These are phyloP conservation scores for Neonectria sp. DNA, from an alignment of 2,329 filamentous ascomycete genomes.

Conservation along the genomic window DNA sequence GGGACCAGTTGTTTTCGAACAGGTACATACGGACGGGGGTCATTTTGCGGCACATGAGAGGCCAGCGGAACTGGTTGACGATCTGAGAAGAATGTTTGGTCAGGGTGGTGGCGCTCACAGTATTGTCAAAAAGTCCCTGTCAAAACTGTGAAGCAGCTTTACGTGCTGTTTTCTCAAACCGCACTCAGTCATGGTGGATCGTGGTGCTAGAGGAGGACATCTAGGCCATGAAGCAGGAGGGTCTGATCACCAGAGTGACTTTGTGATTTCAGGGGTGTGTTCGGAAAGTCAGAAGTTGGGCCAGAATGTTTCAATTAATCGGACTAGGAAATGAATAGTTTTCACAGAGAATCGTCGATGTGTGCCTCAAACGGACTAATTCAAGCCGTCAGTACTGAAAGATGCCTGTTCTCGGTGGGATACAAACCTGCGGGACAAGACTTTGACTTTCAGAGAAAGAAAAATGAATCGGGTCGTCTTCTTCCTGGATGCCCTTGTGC, in stretches of 20 bases:
- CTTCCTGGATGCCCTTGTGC: background rate
- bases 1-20: slow-evolving; percentile 73
- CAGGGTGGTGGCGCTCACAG: slow-evolving; percentile 62
- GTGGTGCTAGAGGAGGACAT: too few relatives aligned
- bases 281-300: too few relatives aligned
- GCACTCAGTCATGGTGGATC: too few relatives aligned
- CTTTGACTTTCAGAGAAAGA: background rate
- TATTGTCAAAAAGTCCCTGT: slow-evolving; percentile 31
- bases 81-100: slow-evolving; percentile 72
- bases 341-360: too few relatives aligned
- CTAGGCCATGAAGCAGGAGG: too few relatives aligned
- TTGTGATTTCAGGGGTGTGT: too few relatives aligned
- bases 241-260: too few relatives aligned
- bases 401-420: background rate
- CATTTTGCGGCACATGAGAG: slow-evolving; percentile 75
- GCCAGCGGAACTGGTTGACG: slow-evolving; percentile 66
- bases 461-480: background rate
- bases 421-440: background rate
- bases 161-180: too few relatives aligned
- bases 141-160: background rate
- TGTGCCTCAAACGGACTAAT: background rate
- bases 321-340: background rate
- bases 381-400: background rate
- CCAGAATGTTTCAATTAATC: too few relatives aligned
- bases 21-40: slow-evolving; percentile 64